A percentile compares a stretch with the other conserved stretches of the same genome.
phyloP scores from a whole-genome alignment of 2,329 filamentous ascomycete species.

The Aschersonia sp. region DNA sequence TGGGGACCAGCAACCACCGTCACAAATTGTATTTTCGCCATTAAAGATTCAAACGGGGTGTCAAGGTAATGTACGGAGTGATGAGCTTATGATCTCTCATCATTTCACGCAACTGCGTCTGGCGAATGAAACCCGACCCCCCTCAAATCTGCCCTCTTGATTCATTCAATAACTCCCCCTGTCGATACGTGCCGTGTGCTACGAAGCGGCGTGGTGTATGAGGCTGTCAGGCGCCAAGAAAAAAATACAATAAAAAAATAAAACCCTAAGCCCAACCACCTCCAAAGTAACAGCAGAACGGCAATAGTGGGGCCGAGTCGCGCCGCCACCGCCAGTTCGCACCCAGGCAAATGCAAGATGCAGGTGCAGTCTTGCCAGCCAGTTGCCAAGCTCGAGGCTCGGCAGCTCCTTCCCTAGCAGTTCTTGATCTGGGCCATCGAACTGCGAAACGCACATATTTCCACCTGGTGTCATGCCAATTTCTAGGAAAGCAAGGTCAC shows the following conservation, averaged over 20 bases:
- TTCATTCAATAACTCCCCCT: not conserved
- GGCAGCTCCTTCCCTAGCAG: not conserved
- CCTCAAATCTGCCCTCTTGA: too few relatives aligned
- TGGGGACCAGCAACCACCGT: not conserved
- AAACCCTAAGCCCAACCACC: too few relatives aligned
- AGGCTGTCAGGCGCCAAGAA: too few relatives aligned
- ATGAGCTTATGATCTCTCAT: not conserved
- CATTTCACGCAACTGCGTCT: too few relatives aligned
- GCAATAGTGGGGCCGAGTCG: constrained; percentile 2
- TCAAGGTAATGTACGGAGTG: too few relatives aligned
- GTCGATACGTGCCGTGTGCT: not conserved
- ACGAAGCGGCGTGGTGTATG: too few relatives aligned
- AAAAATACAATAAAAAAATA: too few relatives aligned
- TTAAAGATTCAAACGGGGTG: not conserved
- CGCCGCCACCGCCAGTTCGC: constrained; percentile 3
- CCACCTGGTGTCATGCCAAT: too few relatives aligned
- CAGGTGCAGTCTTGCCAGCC: not conserved
- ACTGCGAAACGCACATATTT: too few relatives aligned
- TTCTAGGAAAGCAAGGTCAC: not conserved
- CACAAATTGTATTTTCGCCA: not conserved
- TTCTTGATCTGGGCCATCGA: not conserved
- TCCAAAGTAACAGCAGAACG: not conserved
- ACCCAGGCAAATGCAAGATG: not conserved
- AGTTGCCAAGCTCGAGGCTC: not conserved
- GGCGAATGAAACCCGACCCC: too few relatives aligned